Conservation (phyloP, 495 filamentous ascomycete species). For the Hypoxylon intermedium region DNA sequence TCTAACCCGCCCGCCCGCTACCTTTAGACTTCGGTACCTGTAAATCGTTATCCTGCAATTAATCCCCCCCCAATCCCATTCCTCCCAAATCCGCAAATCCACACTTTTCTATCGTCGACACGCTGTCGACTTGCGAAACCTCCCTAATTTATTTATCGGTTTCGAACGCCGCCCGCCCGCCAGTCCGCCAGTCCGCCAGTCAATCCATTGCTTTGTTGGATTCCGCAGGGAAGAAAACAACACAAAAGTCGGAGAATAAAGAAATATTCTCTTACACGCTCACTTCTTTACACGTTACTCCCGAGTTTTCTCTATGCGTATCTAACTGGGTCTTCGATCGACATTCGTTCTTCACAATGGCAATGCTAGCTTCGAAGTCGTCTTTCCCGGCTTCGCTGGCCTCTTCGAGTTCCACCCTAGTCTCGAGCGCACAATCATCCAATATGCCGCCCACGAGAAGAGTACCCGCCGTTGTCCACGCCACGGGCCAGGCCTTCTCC, state of each 20-base stretch:
- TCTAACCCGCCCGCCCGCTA: conserved; percentile 2
- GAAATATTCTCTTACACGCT: conserved; percentile 4
- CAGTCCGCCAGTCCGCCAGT: conserved; percentile 9
- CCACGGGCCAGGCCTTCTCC: conserved; percentile 70
- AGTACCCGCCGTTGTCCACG: conserved; percentile 57
- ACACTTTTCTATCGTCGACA: conserved; percentile 22
- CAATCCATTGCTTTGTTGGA: conserved; percentile 24
- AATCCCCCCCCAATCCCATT: conserved; percentile 27
- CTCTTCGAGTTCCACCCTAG: conserved; percentile 60
- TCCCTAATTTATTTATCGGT: conserved; percentile 30
- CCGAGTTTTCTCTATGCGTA: conserved; percentile 36
- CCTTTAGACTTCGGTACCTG: conserved; percentile 21
- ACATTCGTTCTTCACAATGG: conserved; percentile 58
- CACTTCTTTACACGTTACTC: conserved; percentile 6
- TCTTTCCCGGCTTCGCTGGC: conserved; percentile 72
- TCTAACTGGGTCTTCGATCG: conserved; percentile 18
- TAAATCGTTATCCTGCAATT: conserved; percentile 29
- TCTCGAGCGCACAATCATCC: conserved; percentile 58
- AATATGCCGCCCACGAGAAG: conserved; percentile 62
- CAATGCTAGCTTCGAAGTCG: conserved; percentile 87
- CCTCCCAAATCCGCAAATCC: conserved; percentile 6
- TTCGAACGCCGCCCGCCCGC: conserved; percentile 14
- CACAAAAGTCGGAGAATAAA: conserved; percentile 11
- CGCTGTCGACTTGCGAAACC: conserved; percentile 24
- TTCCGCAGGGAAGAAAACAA: background rate